A percentile compares a stretch with the other conserved stretches of the same genome.
Evolutionary conservation across 306 rosid species (phyloP).

Genomic region (Fragaria vesca): DNA sequence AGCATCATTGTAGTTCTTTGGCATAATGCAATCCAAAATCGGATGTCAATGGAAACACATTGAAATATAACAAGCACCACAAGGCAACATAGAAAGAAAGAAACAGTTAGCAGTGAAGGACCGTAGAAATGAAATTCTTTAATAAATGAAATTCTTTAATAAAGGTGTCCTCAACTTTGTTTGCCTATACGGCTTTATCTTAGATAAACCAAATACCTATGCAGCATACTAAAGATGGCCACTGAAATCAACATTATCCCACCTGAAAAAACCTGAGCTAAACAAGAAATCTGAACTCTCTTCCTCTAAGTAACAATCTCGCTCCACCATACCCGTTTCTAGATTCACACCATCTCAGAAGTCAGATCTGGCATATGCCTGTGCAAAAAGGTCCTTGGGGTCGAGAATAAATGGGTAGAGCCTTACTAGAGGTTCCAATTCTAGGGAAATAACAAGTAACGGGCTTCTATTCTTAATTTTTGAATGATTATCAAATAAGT

Average conservation of each 20-base stretch:
- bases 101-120: neutral
- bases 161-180: neutral
- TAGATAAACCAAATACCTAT: neutral
- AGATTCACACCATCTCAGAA: neutral
- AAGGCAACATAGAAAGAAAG: neutral
- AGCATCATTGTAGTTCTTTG: neutral
- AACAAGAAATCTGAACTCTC: neutral
- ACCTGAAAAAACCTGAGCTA: neutral
- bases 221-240: neutral
- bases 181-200: neutral
- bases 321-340: neutral
- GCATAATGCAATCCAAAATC: neutral
- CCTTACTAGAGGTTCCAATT: no score
- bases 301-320: neutral
- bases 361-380: neutral
- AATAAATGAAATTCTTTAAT: neutral
- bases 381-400: neutral
- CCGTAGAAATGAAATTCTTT: neutral
- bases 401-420: no score
- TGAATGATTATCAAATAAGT: neutral
- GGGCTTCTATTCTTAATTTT: no score
- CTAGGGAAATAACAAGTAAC: no score
- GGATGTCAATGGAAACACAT: neutral
- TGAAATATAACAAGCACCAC: neutral
- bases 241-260: neutral